Percentiles rank a stretch among this genome's conserved stretches.
phyloP scores from a whole-genome alignment of 2,329 filamentous ascomycete genomes.

The Tricladium varicosporioides region DNA sequence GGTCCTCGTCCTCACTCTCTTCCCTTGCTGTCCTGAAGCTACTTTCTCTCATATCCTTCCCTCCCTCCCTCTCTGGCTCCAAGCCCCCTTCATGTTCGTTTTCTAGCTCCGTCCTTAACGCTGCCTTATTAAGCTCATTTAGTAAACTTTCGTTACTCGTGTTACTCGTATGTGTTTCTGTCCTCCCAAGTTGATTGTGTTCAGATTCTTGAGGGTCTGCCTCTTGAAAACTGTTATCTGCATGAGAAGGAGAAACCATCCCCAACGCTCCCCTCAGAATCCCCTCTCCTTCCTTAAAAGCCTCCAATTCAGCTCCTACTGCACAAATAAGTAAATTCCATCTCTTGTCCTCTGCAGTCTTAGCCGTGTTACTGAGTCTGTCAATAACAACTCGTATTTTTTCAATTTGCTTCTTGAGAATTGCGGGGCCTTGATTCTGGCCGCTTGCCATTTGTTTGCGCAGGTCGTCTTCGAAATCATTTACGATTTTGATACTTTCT shows the following conservation, averaged over 20 bases:
- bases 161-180: no score
- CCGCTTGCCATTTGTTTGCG: conserved; percentile 50
- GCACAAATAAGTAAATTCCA: conserved; percentile 78
- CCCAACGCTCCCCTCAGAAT: conserved; percentile 47
- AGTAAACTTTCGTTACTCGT: no score
- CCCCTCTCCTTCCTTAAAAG: conserved; percentile 58
- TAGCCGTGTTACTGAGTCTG: conserved; percentile 53
- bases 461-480: conserved; percentile 63
- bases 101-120: no score
- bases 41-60: no score
- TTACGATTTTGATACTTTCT: conserved; percentile 56
- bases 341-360: conserved; percentile 55
- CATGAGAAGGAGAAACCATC: neutral
- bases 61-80: no score
- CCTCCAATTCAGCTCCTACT: conserved; percentile 71
- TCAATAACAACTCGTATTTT: conserved; percentile 56
- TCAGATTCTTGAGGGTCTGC: no score
- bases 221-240: no score
- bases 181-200: no score
- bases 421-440: conserved; percentile 38
- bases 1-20: no score
- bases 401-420: conserved; percentile 45
- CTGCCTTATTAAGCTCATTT: no score
- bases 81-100: no score
- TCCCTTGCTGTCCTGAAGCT: no score